These are phyloP conservation scores for Pharus latifolius DNA, from an alignment of 176 grass and related monocot genomes.

Conservation along the genomic window DNA sequence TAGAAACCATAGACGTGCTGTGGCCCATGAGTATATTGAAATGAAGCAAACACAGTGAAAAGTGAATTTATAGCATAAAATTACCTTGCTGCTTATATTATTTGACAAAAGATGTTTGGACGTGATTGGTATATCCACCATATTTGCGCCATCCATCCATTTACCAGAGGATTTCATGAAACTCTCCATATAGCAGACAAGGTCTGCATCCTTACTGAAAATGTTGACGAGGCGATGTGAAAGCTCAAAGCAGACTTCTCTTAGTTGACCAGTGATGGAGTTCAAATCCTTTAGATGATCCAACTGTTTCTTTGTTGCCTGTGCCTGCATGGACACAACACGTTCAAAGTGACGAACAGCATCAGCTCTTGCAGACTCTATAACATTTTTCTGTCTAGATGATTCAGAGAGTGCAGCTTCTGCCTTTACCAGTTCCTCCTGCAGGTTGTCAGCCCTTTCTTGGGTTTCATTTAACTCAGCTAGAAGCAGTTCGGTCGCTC, in stretches of 20 bases:
- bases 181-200: constrained; percentile 53
- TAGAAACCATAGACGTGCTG: background rate
- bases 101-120: constrained; percentile 36
- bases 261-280: constrained; percentile 49
- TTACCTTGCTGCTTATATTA: constrained; percentile 42
- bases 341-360: constrained; percentile 45
- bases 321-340: constrained; percentile 29
- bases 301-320: constrained; percentile 50
- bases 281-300: constrained; percentile 62
- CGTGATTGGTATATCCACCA: constrained; percentile 38
- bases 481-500: constrained; percentile 64
- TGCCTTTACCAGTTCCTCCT: constrained; percentile 74
- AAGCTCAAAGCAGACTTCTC: constrained; percentile 62
- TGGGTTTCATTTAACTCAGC: constrained; percentile 90
- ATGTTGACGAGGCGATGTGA: constrained; percentile 39
- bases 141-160: constrained; percentile 40
- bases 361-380: constrained; percentile 57
- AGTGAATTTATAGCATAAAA: background rate
- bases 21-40: background rate
- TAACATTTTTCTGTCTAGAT: constrained; percentile 32
- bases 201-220: constrained; percentile 51
- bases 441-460: constrained; percentile 83
- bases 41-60: background rate
- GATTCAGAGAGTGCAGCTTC: constrained; percentile 40
- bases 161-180: constrained; percentile 63